Percentiles rank a stretch among this genome's conserved stretches.
Evolutionary conservation across 2,329 filamentous ascomycete species (phyloP).

Genomic region (Ophioceras dolichostomum): DNA sequence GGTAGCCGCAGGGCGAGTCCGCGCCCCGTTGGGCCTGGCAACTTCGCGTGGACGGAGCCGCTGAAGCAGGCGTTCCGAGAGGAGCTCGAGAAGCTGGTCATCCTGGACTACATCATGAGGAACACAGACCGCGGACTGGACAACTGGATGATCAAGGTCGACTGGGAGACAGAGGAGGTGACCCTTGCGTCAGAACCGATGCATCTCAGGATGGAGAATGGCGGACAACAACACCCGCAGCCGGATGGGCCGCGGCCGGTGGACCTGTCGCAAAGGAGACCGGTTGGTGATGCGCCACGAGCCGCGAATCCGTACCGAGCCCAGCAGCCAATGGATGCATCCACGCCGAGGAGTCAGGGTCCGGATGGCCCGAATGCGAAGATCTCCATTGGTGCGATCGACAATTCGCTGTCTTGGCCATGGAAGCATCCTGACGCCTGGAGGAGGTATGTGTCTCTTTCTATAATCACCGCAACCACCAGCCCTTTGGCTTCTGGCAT

Average conservation of each 20-base stretch:
- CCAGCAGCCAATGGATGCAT: constrained; percentile 76
- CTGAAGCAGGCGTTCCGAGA: constrained; percentile 89
- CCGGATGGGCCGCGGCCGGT: constrained; percentile 54
- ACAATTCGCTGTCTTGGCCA: constrained; percentile 96
- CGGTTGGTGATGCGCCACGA: no score
- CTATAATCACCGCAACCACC: no score
- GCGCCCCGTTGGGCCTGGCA: constrained; percentile 29
- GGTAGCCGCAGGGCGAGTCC: constrained; percentile 14
- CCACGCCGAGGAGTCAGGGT: constrained; percentile 32
- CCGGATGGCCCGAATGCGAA: constrained; percentile 36
- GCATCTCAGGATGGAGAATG: constrained; percentile 49
- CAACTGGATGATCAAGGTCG: constrained; percentile 99
- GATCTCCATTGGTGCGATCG: constrained; percentile 81
- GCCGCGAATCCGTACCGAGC: constrained; percentile 54
- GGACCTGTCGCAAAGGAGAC: constrained; percentile 29
- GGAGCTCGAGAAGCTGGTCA: constrained; percentile 91
- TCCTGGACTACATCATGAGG: constrained; percentile 97
- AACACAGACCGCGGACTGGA: constrained; percentile 95
- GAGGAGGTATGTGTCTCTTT: constrained; percentile 35
- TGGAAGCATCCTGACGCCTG: constrained; percentile 97
- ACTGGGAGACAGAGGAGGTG: constrained; percentile 71
- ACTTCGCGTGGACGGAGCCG: constrained; percentile 76
- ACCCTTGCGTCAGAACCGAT: constrained; percentile 75
- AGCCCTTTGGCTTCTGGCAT: no score
- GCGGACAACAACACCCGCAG: constrained; percentile 27